These are phyloP conservation scores for Citrus hindsii DNA, from an alignment of 345 rosid species.

Conservation along the genomic window DNA sequence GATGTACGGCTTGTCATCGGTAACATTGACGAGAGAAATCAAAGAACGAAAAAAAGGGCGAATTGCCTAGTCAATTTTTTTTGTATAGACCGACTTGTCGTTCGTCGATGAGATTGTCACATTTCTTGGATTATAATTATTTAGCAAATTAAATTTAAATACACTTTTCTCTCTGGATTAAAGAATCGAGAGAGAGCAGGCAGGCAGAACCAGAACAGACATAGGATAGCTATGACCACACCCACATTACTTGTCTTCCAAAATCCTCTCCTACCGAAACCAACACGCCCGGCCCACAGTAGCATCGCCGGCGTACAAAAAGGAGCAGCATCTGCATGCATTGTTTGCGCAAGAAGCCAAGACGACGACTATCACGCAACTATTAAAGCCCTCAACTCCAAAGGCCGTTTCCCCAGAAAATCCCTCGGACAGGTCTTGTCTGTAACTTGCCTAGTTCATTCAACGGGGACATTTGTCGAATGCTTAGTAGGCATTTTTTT, in stretches of 20 bases:
- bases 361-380: constrained; percentile 93
- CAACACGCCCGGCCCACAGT: constrained; percentile 12
- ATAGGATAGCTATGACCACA: constrained; percentile 16
- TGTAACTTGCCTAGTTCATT: background rate
- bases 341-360: constrained; percentile 42
- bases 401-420: constrained; percentile 78
- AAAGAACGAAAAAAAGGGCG: rapidly evolving
- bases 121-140: background rate
- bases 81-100: background rate
- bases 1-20: background rate
- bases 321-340: background rate
- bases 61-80: background rate
- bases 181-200: background rate
- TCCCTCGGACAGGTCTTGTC: constrained; percentile 82
- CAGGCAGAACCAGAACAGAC: background rate
- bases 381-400: constrained; percentile 79
- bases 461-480: constrained; percentile 21
- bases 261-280: constrained; percentile 9
- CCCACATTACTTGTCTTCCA: constrained; percentile 24
- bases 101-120: background rate
- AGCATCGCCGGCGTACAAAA: constrained; percentile 1
- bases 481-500: constrained; percentile 11
- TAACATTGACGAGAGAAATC: no score
- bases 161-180: background rate
- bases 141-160: background rate